A percentile compares a stretch with the other conserved stretches of the same genome.
These are phyloP conservation scores for Colletotrichum sp. DNA, from an alignment of 2,329 filamentous ascomycete species.

Conservation along the genomic window DNA sequence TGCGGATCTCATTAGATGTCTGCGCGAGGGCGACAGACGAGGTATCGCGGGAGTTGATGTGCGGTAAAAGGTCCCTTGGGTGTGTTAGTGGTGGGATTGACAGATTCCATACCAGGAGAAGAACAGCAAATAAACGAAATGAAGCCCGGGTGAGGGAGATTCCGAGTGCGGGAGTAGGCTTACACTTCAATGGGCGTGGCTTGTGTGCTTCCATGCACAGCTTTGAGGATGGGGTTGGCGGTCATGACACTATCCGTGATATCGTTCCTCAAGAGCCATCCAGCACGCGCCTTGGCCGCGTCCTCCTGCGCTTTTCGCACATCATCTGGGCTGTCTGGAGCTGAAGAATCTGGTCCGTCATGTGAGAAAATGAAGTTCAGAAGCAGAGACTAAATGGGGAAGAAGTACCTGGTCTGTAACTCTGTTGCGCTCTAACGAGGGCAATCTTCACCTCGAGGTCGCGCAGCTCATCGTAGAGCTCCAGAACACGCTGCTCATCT, in stretches of 20 bases:
- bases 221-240: conserved; percentile 77
- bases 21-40: conserved; percentile 68
- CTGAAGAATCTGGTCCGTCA: neutral
- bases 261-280: conserved; percentile 72
- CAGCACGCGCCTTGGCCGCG: conserved; percentile 72
- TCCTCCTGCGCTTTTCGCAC: conserved; percentile 66
- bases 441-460: conserved; percentile 76
- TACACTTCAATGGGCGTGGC: conserved; percentile 74
- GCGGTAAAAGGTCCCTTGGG: conserved; percentile 68
- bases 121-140: neutral
- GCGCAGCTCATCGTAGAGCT: conserved; percentile 74
- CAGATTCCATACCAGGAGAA: neutral
- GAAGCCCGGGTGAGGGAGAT: neutral
- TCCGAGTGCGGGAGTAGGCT: neutral
- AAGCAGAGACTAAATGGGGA: neutral
- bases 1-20: conserved; percentile 57
- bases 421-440: conserved; percentile 60
- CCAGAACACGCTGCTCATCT: conserved; percentile 69
- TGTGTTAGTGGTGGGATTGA: neutral
- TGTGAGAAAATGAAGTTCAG: neutral
- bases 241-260: conserved; percentile 72
- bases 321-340: conserved; percentile 1
- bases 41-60: conserved; percentile 70
- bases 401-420: conserved; percentile 37
- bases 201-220: conserved; percentile 72